Conservation (phyloP, 2,329 filamentous ascomycete genomes). For the Catunica adiposa region DNA sequence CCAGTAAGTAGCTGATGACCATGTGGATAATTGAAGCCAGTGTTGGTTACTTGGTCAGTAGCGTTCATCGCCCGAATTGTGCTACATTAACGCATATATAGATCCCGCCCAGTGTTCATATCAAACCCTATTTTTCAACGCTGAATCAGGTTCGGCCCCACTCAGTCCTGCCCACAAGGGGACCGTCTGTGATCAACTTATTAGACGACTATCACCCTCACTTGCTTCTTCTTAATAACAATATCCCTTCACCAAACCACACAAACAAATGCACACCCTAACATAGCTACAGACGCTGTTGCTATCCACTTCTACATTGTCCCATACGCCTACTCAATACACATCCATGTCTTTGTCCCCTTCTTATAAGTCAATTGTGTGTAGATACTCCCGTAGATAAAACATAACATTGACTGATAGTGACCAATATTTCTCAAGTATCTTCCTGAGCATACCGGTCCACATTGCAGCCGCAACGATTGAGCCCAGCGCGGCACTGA, state of each 20-base stretch:
- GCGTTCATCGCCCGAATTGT: too few species aligned
- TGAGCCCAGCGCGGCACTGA: background rate
- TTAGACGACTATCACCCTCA: background rate
- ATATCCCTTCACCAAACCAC: background rate
- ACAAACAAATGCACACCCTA: background rate
- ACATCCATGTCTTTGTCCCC: background rate
- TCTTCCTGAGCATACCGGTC: background rate
- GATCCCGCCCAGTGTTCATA: too few species aligned
- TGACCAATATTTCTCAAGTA: background rate
- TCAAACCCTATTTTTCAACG: too few species aligned
- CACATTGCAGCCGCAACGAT: background rate
- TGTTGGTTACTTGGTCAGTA: too few species aligned
- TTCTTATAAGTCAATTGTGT: background rate
- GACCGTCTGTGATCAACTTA: background rate
- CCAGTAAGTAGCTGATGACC: too few species aligned
- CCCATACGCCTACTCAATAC: background rate
- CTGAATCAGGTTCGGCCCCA: background rate
- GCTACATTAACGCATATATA: too few species aligned
- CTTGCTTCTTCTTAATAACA: background rate
- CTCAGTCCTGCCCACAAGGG: background rate
- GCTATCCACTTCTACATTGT: background rate
- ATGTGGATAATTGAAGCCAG: too few species aligned
- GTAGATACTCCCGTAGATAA: background rate
- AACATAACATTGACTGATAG: background rate
- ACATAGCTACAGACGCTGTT: background rate